Evolutionary conservation across 2,329 filamentous ascomycete species (phyloP), one percentile per base, ranked within the genome.

Genomic region (Torrubiellomyces zombiae): DNA sequence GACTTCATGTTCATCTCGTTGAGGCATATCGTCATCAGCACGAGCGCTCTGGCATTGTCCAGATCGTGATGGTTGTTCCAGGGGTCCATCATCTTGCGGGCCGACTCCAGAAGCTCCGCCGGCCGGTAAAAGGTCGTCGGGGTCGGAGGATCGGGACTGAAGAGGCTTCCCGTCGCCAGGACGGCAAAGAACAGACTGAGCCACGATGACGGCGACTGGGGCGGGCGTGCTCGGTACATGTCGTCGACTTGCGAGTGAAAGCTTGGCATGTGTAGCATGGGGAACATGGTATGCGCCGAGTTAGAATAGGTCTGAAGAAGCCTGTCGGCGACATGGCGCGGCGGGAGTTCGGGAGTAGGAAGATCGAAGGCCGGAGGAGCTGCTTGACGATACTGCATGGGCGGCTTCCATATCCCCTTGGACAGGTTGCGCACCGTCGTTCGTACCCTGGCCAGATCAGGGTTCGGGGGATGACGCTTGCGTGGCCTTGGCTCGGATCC

Each of bases 1-100:
- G 82, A 81, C 46, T 78, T 83, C 25, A 83, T 57, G 40, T 94
- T 94, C 51, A 78, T 71, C 51, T 95, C 89, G 36, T 75, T 74
- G 19, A 92, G 64, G 35, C 77, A 91, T 14, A 92, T 64, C 31
- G 78, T 75, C 22, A 77, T 64, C 11, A 95, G 59, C 14, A 89
- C 58, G 9, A 78, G 60, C 1, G 73, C 61, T 25, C 81, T 67
- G 3, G 72, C 80, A 40, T 85, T 69, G 36, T 91, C 78, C 13
- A 92, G 58, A 2, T 67, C 70, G 35, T 78, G 70, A 17, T 78
- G 68, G 38, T 92, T 77, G 34, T 71, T 71, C 78, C 83, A 93
- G 1, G 80, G 73, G 43, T 92, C 80, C 25, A 82, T 67, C 24
- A 77, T 59, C 26, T 61, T 63, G 28, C 72, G 67, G 7, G 79